Base-by-base conservation (phyloP, 2,329 filamentous ascomycete genomes). In the Ceratocystis cacaofunesta region DNA sequence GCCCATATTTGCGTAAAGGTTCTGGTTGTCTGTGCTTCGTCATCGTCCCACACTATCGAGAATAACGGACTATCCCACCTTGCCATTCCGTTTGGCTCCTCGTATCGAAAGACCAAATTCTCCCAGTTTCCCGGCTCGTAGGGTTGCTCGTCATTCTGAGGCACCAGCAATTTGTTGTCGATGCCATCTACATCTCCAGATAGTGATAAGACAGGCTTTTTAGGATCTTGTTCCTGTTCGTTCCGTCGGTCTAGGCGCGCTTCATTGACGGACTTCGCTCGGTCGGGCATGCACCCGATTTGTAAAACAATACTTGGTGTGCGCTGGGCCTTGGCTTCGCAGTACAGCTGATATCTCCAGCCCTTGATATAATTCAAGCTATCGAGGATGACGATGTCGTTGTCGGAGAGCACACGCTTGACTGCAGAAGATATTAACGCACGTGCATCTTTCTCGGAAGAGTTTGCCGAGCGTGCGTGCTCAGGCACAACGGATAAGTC, bases 301-400 rank as follows among this genome's bases (percentile, higher is more conserved):
- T 86, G 84, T 68, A 94, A 77, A 66, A 94, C 84, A 71, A 87
- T 91, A 74, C 83, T 88, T 2, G 87, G 83, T 2, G 89, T 94
- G 68, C 85, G 78, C 64, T 89, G 77, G 61, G 89, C 89, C 75
- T 94, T 94, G 46, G 89, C 85, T 75, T 94, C 89, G 76, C 89
- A 92, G 74, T 87, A 87, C 25, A 95, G 78, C 78, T 95, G 89
- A 73, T 95, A 95, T 61, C 90, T 81, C 83, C 89, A 94, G 46
- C 89, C 90, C 74, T 94, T 94, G 76, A 95, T 95, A 75, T 94
- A 95, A 75, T 94, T 94, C 68, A 89, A 77, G 1, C 86, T 85
- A 73, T 95, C 89, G 17, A 90, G 82, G 60, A 95, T 83, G 63
- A 94, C 88, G 66, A 95, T 85, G 71, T 90, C 87, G 71, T 84